Percentiles rank a stretch among this genome's conserved stretches.
Evolutionary conservation across 179 eudicot species (phyloP).

Genomic region (Drosera spatulata): DNA sequence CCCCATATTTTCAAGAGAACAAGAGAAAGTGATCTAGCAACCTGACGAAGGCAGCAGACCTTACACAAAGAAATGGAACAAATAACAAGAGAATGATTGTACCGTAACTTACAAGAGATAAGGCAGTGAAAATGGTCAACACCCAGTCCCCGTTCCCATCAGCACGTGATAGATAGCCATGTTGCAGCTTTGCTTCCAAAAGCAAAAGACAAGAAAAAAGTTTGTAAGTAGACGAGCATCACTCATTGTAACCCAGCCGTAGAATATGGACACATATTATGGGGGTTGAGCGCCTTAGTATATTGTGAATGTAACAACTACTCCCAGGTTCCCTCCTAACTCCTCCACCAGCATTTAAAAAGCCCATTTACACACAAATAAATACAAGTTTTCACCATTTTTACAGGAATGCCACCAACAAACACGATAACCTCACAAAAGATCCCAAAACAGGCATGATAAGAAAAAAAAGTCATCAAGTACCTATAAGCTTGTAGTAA

Average conservation of each 20-base stretch:
- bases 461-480: neutral
- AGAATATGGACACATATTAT: neutral
- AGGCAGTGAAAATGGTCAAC: conserved; percentile 75
- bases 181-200: conserved; percentile 70
- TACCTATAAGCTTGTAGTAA: conserved; percentile 88
- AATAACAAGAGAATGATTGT: neutral
- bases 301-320: too few species aligned
- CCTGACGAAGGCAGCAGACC: neutral
- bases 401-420: neutral
- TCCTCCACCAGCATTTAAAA: too few species aligned
- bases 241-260: neutral
- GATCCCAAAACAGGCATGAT: neutral
- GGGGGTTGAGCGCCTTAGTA: neutral
- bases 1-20: too few species aligned
- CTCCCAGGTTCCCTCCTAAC: too few species aligned
- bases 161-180: conserved; percentile 80
- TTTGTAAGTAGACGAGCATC: neutral
- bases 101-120: conserved; percentile 69
- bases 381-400: too few species aligned
- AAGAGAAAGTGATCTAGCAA: too few species aligned
- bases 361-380: too few species aligned
- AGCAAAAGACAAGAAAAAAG: conserved; percentile 6
- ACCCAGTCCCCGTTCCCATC: conserved; percentile 99
- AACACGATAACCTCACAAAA: neutral
- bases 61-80: neutral